Evolutionary conservation across 2,329 filamentous ascomycete genomes (phyloP), one percentile per base, ranked within the genome.

Genomic region (Leptographium radiaticola): DNA sequence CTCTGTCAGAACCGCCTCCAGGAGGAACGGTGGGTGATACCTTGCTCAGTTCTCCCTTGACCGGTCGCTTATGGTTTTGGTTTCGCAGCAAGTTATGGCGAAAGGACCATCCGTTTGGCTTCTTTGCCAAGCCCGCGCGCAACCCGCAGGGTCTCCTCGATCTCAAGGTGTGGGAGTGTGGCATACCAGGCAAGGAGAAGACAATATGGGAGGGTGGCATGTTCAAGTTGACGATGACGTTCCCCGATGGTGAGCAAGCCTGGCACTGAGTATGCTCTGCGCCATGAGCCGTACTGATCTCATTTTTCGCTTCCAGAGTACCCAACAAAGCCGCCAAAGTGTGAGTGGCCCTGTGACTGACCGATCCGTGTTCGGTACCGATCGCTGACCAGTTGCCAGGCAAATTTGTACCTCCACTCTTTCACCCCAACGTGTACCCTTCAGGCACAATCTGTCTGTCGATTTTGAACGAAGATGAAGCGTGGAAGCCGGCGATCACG

Each of bases 401-500:
- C 83, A 96, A 95, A 79, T 98, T 98, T 66, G 81, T 85, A 0
- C 93, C 93, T 13, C 91, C 93, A 25, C 81, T 98, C 43, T 98
- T 98, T 74, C 93, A 98, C 66, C 93, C 93, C 0, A 98, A 98
- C 68, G 93, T 98, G 61, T 98, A 98, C 67, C 93, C 93, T 0
- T 97, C 91, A 0, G 94, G 93, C 61, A 98, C 93, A 49, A 93
- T 98, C 58, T 98, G 93, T 66, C 79, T 98, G 25, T 95, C 89
- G 33, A 98, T 98, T 61, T 73, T 98, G 60, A 98, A 97, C 71
- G 94, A 98, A 68, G 93, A 98, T 63, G 93, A 98, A 68, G 90
- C 87, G 8, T 98, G 94, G 93, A 94, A 95, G 69, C 94, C 93
- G 1, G 91, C 93, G 8, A 98, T 98, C 64, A 98, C 93, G 0